phyloP scores from a whole-genome alignment of 257 asterid genomes.

The Leptodermis oblonga region DNA sequence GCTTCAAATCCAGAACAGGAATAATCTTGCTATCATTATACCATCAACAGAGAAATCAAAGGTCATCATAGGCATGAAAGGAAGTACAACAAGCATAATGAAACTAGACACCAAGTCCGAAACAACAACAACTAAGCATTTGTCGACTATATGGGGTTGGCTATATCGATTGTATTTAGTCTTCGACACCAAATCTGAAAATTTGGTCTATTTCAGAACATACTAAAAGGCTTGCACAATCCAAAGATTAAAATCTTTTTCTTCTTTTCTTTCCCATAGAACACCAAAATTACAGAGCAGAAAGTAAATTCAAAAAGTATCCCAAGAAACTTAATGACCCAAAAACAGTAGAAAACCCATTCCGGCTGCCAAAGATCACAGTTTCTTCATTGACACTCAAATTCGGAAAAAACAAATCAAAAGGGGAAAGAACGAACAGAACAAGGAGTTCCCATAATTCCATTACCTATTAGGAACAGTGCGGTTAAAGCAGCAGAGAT shows the following conservation, averaged over 20 bases:
- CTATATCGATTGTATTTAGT: no score
- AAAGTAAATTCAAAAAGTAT: not conserved
- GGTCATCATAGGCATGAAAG: no score
- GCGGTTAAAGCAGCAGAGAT: constrained; percentile 11
- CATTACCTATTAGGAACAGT: constrained; percentile 16
- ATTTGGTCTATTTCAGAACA: no score
- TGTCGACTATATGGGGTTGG: no score
- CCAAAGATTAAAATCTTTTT: not conserved
- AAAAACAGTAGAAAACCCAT: not conserved
- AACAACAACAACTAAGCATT: no score
- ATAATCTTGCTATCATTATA: no score
- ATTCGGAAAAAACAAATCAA: not conserved
- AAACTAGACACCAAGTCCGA: no score
- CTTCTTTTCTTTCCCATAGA: not conserved
- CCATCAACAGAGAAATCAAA: no score
- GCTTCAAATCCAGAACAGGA: no score
- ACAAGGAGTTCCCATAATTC: not conserved
- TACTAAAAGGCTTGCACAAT: no score
- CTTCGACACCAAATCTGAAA: no score
- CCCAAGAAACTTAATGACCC: not conserved
- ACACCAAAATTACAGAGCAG: not conserved
- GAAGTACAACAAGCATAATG: no score
- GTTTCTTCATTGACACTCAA: not conserved
- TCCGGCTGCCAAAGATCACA: not conserved
- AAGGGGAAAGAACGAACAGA: not conserved